Conservation (phyloP, 257 asterid genomes). For the Datura wrightii region DNA sequence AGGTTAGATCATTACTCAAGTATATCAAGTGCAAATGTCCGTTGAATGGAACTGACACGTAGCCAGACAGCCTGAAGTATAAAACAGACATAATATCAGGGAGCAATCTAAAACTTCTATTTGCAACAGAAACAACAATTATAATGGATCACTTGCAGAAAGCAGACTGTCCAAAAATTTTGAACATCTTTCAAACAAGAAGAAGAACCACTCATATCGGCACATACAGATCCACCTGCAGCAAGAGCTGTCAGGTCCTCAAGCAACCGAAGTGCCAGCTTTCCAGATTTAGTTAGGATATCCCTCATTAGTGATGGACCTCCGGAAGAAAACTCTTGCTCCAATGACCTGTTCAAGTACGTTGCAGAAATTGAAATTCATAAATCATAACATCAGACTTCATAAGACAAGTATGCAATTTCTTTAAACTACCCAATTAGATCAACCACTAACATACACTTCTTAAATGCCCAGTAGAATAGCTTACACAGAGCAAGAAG, state of each 20-base stretch:
- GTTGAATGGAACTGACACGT: conserved; percentile 73
- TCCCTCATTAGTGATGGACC: conserved; percentile 66
- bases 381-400: conserved; percentile 12
- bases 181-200: conserved; percentile 30
- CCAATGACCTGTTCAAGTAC: conserved; percentile 69
- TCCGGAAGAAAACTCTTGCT: conserved; percentile 71
- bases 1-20: conserved; percentile 76
- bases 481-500: not conserved
- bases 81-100: conserved; percentile 37
- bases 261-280: conserved; percentile 91
- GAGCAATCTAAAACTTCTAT: conserved; percentile 28
- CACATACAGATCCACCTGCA: conserved; percentile 99
- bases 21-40: conserved; percentile 93
- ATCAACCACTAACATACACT: conserved; percentile 25
- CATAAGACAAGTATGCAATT: conserved; percentile 8
- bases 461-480: conserved; percentile 17
- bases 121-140: conserved; percentile 16
- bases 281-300: conserved; percentile 70
- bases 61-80: conserved; percentile 87
- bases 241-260: conserved; percentile 99
- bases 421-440: conserved; percentile 2
- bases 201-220: conserved; percentile 29
- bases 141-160: conserved; percentile 12
- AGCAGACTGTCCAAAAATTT: conserved; percentile 7
- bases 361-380: not conserved